Percentiles rank a stretch among this genome's conserved stretches.
These are phyloP conservation scores for Raddia guianensis DNA, from an alignment of 176 grass and related monocot species.

Conservation along the genomic window DNA sequence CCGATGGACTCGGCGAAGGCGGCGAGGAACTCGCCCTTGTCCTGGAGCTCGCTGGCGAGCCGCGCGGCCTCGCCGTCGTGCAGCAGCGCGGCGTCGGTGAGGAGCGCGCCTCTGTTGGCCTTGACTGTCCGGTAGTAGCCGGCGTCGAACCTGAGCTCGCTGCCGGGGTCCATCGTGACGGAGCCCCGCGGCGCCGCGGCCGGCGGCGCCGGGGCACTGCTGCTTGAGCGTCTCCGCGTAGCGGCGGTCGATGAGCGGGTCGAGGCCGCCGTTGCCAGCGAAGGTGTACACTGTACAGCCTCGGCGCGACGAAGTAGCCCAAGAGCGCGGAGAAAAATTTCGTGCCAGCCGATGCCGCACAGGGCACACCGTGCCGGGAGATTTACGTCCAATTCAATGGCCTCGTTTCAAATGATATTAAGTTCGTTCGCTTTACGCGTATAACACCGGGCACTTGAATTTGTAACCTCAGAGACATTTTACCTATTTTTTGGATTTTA, in stretches of 20 bases:
- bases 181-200: background rate
- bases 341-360: too few species aligned
- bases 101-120: background rate
- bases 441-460: too few species aligned
- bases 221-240: background rate
- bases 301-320: background rate
- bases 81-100: constrained; percentile 14
- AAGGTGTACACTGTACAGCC: background rate
- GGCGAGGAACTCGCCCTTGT: constrained; percentile 5
- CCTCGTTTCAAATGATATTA: too few species aligned
- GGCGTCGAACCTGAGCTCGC: constrained; percentile 13
- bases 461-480: too few species aligned
- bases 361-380: too few species aligned
- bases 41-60: constrained; percentile 2
- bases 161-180: background rate
- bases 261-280: background rate
- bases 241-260: background rate
- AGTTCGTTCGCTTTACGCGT: too few species aligned
- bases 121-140: background rate
- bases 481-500: too few species aligned
- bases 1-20: background rate
- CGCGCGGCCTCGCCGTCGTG: background rate
- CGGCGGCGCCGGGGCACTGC: background rate
- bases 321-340: too few species aligned
- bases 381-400: too few species aligned